A percentile compares a stretch with the other conserved stretches of the same genome.
Conservation (phyloP, 2,329 filamentous ascomycete species). For the Xylariales sp. region DNA sequence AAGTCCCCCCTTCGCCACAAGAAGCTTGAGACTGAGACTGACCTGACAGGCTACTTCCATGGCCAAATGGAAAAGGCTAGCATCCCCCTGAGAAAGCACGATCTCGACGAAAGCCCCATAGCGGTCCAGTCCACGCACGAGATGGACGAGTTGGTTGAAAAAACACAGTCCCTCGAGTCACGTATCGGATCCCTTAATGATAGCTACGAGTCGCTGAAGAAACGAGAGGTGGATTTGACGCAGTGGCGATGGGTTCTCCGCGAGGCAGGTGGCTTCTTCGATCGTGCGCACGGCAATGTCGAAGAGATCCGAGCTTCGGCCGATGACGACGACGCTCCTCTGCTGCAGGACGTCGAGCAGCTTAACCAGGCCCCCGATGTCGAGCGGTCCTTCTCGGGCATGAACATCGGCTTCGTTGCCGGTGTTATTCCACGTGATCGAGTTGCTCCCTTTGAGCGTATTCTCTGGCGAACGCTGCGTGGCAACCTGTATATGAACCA, state of each 20-base stretch:
- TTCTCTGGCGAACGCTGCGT: slow-evolving; percentile 93
- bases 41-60: slow-evolving; percentile 77
- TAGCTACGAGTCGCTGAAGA: slow-evolving; percentile 98
- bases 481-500: slow-evolving; percentile 99
- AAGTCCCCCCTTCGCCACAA: slow-evolving; percentile 37
- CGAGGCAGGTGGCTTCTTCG: slow-evolving; percentile 96
- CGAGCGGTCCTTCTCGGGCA: slow-evolving; percentile 86
- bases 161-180: slow-evolving; percentile 88
- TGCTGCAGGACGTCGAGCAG: slow-evolving; percentile 90
- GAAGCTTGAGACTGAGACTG: slow-evolving; percentile 19
- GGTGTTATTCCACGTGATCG: slow-evolving; percentile 92
- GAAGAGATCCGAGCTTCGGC: slow-evolving; percentile 92
- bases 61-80: slow-evolving; percentile 90
- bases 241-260: slow-evolving; percentile 98
- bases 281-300: slow-evolving; percentile 90
- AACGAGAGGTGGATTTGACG: slow-evolving; percentile 90
- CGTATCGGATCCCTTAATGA: slow-evolving; percentile 89
- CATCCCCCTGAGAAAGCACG: slow-evolving; percentile 82
- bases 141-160: slow-evolving; percentile 92
- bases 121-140: slow-evolving; percentile 87
- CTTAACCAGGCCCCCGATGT: slow-evolving; percentile 62
- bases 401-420: slow-evolving; percentile 98
- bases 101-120: slow-evolving; percentile 82
- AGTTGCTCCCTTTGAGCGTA: slow-evolving; percentile 92
- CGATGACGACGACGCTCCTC: slow-evolving; percentile 86